A percentile compares a stretch with the other conserved stretches of the same genome.
Conservation (phyloP, 2,329 filamentous ascomycete species). For the Helotiales sp. region DNA sequence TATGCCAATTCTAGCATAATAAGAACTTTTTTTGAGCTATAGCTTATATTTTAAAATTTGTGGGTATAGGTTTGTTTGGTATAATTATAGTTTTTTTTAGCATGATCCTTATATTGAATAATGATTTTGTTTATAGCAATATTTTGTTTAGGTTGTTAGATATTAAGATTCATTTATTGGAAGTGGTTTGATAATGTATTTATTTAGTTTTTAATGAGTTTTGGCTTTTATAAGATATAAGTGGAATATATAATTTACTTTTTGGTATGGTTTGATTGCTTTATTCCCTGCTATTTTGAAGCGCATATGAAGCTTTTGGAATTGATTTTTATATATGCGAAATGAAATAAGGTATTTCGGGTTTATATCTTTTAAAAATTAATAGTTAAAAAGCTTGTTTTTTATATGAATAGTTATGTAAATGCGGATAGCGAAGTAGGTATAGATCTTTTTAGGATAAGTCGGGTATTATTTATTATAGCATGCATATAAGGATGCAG, state of each 20-base stretch:
- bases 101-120: neutral
- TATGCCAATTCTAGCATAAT: neutral
- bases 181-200: too few species aligned
- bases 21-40: neutral
- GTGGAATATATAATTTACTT: neutral
- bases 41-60: neutral
- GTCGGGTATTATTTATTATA: constrained; percentile 7
- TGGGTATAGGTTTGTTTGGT: neutral
- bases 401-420: constrained; percentile 14
- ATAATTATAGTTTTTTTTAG: neutral
- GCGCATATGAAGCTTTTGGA: neutral
- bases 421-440: constrained; percentile 16
- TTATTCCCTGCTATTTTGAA: neutral
- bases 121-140: neutral
- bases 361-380: neutral
- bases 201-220: neutral
- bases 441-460: constrained; percentile 9
- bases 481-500: neutral
- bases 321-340: neutral
- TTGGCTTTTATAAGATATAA: neutral
- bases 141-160: neutral
- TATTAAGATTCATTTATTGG: too few species aligned
- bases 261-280: neutral
- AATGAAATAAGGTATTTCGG: neutral
- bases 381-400: constrained; percentile 16